Evolutionary conservation across 345 rosid species (phyloP), one percentile per base, ranked within the genome.

Genomic region (Arabis hirsuta): DNA sequence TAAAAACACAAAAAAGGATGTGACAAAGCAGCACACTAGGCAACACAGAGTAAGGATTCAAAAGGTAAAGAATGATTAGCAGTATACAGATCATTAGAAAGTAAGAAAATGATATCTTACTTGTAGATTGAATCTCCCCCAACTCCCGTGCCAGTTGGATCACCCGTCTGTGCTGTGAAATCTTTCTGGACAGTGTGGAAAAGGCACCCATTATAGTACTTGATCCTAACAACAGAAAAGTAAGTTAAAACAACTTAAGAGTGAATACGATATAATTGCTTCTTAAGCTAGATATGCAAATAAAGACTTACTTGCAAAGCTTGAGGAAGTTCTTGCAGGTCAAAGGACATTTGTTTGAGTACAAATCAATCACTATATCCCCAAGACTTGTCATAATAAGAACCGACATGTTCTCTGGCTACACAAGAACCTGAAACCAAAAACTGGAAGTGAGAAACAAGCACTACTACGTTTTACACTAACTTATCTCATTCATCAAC

Each of bases 311-410:
- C 98, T 81, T 91, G 98, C 99, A 95, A 69, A 95, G 96, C 84
- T 95, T 95, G 81, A 95, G 80, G 81, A 95, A 91, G 79, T 88
- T 95, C 73, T 95, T 91, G 86, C 83, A 85, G 46, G 97, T 91
- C 36, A 95, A 73, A 3, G 96, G 97, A 51, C 99, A 95, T 76
- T 80, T 82, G 13, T 77, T 84, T 0, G 91, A 54, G 52, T 72
- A 73, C 58, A 95, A 78, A 77, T 91, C 99, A 19, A 95, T 82
- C 12, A 88, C 93, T 9, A 95, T 54, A 32, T 95, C 96, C 10
- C 99, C 97, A 45, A 91, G 76, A 65, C 98, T 95, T 16, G 99
- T 95, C 24, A 81, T 87, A 44, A 91, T 71, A 22, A 90, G 80
- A 69, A 91, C 96, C 7, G 99, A 95, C 97, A 95, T 88, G 43